Percentiles rank a stretch among this genome's conserved stretches.
Conservation (phyloP, 2,329 filamentous ascomycete genomes). For the Thielaviopsis populi region DNA sequence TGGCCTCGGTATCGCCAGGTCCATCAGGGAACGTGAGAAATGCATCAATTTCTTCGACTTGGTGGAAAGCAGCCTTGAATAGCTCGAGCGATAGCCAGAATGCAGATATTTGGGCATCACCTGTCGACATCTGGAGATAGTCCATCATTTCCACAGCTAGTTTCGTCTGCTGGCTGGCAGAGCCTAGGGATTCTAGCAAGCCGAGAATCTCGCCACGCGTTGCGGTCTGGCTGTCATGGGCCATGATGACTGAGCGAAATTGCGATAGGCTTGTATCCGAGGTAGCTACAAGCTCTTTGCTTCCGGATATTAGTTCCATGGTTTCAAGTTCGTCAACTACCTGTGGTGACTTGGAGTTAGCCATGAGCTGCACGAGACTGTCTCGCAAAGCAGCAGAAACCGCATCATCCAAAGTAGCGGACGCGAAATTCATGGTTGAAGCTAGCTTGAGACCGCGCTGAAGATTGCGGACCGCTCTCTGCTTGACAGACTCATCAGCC, state of each 20-base stretch:
- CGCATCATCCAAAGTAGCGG: conserved; percentile 49
- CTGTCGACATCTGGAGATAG: conserved; percentile 38
- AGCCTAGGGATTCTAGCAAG: conserved; percentile 41
- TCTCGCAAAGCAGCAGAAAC: conserved; percentile 58
- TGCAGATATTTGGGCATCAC: conserved; percentile 48
- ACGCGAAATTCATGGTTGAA: conserved; percentile 46
- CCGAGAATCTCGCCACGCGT: conserved; percentile 43
- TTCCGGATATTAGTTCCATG: conserved; percentile 13
- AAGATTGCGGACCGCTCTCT: conserved; percentile 59
- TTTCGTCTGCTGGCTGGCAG: conserved; percentile 42
- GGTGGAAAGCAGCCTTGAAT: conserved; percentile 40
- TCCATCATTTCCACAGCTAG: conserved; percentile 53
- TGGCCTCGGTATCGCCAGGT: conserved; percentile 30
- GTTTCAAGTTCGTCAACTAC: conserved; percentile 24
- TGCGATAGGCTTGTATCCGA: conserved; percentile 16
- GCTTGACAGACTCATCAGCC: conserved; percentile 65
- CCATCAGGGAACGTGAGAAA: conserved; percentile 40
- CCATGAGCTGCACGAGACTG: conserved; percentile 37
- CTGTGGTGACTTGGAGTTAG: conserved; percentile 22
- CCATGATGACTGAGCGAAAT: conserved; percentile 48
- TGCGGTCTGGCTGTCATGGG: conserved; percentile 49
- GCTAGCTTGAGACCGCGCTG: conserved; percentile 55
- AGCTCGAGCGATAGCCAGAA: conserved; percentile 71
- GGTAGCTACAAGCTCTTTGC: conserved; percentile 1
- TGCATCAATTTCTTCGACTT: conserved; percentile 43